Base-by-base conservation (phyloP, 106 monocot species). In the Triglochin maritima region DNA sequence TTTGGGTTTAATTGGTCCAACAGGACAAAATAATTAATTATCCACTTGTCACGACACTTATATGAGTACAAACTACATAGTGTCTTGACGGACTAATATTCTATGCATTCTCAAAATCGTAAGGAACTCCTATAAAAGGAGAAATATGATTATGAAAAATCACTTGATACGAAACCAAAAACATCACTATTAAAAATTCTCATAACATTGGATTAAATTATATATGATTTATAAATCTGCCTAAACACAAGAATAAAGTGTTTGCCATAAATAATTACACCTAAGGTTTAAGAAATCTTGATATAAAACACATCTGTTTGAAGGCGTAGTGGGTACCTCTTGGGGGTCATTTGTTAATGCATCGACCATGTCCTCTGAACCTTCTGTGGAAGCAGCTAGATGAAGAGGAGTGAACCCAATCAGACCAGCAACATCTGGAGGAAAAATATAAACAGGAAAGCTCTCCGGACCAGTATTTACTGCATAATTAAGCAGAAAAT, bases 341-440 rank as follows among this genome's bases (percentile, higher is more conserved):
- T 91, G 88, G 17, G 91, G 96, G 55, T 98, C 96, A 70, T 81
- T 79, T 7, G 96, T 98, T 17, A 98, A 76, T 47, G 86, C 85
- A 77, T 98, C 91, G 72, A 98, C 72, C 17, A 88, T 82, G 72
- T 91, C 91, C 60, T 84, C 91, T 4, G 84, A 77, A 43, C 76
- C 74, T 49, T 91, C 69, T 17, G 71, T 80, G 41, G 88, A 85
- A 72, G 96, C 96, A 69, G 91, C 96, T 41, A 98, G 61, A 77
- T 98, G 96, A 48, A 98, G 72, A 9, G 96, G 88, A 10, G 86
- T 98, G 66, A 88, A 8, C 12, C 88, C 86, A 42, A 80, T 84
- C 8, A 83, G 91, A 17, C 88, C 91, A 7, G 56, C 46, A 8
- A 71, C 17, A 47, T 88, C 82, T 54, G 96, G 96, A 77, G 85